Conservation (phyloP, 2,329 filamentous ascomycete genomes). For the Microcera coccophila region DNA sequence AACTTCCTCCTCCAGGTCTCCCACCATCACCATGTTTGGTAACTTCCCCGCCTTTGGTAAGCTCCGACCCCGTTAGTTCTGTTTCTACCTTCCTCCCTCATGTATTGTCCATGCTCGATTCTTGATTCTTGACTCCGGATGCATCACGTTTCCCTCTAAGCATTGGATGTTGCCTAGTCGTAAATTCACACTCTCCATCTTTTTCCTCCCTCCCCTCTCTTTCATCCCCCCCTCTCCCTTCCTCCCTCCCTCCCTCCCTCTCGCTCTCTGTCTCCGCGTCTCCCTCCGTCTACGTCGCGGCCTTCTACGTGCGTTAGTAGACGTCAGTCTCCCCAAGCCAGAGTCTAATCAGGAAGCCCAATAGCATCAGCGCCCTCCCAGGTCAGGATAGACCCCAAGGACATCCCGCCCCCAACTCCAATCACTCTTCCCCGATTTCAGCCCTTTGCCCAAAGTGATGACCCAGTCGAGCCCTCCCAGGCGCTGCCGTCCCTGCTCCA, state of each 20-base stretch:
- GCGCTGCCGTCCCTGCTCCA: conserved; percentile 51
- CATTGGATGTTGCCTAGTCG: too few relatives aligned
- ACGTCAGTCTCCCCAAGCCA: too few relatives aligned
- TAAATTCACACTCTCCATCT: conserved; percentile 12
- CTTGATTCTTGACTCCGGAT: too few relatives aligned
- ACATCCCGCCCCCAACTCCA: conserved; percentile 55
- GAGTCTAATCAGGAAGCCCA: conserved; percentile 18
- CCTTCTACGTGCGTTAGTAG: conserved; percentile 11
- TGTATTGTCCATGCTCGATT: too few relatives aligned
- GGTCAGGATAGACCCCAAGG: conserved; percentile 40
- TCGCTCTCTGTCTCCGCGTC: too few relatives aligned
- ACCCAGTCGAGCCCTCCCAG: conserved; percentile 24
- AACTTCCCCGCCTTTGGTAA: conserved; percentile 39
- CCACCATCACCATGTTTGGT: conserved; percentile 40
- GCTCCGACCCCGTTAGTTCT: too few relatives aligned
- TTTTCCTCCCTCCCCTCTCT: conserved; percentile 1
- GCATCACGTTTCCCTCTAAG: too few relatives aligned
- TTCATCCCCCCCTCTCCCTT: background rate
- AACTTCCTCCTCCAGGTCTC: too few relatives aligned
- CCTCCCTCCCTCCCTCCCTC: background rate
- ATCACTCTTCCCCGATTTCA: conserved; percentile 48
- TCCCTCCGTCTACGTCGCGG: conserved; percentile 1
- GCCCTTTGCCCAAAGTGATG: conserved; percentile 34
- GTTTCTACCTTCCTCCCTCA: too few relatives aligned
- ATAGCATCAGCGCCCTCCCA: conserved; percentile 29